These are phyloP conservation scores for Bullera alba DNA, from an alignment of 768 basidiomycete species.

Conservation along the genomic window DNA sequence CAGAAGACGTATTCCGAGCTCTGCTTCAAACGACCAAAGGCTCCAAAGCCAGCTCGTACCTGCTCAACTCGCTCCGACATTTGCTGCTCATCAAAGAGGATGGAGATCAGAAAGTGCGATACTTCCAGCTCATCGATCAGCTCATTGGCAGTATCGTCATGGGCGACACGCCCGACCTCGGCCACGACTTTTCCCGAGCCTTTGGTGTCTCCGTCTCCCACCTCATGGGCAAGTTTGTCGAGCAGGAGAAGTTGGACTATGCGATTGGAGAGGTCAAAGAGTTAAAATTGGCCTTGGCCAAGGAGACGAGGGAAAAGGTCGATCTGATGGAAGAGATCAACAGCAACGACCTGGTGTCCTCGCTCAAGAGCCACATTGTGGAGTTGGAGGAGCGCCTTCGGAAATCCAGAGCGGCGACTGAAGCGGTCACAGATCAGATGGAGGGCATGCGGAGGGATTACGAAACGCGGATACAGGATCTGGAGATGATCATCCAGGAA, in stretches of 20 bases:
- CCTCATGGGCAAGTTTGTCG: constrained; percentile 81
- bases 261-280: constrained; percentile 70
- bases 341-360: constrained; percentile 74
- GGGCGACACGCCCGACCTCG: constrained; percentile 67
- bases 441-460: constrained; percentile 69
- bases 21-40: constrained; percentile 69
- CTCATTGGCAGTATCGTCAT: constrained; percentile 84
- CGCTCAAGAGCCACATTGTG: constrained; percentile 63
- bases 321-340: constrained; percentile 71
- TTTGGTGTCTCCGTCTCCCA: constrained; percentile 83
- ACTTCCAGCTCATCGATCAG: constrained; percentile 85
- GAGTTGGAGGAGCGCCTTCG: constrained; percentile 70
- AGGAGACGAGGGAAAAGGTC: constrained; percentile 72
- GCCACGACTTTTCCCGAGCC: constrained; percentile 68
- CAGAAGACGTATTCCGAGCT: constrained; percentile 79
- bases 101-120: constrained; percentile 71
- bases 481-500: constrained; percentile 87
- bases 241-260: constrained; percentile 73
- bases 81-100: constrained; percentile 84
- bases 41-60: constrained; percentile 71
- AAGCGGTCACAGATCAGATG: constrained; percentile 67
- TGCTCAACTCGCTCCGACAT: constrained; percentile 91
- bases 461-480: constrained; percentile 77
- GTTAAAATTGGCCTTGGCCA: constrained; percentile 51
- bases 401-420: constrained; percentile 70